Conservation (phyloP, 352 stramenopile genomes). For the Phytophthora sansomeana region DNA sequence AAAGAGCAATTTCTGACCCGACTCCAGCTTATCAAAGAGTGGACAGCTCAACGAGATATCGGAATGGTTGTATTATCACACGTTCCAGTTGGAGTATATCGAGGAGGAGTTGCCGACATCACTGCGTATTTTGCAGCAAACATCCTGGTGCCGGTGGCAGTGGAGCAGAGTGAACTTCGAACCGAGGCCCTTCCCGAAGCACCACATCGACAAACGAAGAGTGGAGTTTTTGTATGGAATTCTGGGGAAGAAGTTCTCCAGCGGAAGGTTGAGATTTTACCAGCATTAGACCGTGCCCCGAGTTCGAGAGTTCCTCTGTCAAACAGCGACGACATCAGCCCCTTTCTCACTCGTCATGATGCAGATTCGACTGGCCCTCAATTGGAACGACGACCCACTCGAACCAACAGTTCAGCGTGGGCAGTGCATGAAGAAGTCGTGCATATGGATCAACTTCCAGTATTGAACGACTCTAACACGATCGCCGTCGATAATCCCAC, state of each 20-base stretch:
- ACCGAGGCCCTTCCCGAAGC: constrained; percentile 16
- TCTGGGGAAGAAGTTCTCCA: constrained; percentile 35
- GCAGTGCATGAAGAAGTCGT: constrained; percentile 12
- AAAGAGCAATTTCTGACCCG: constrained; percentile 20
- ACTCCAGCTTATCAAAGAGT: constrained; percentile 35
- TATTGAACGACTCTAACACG: not conserved
- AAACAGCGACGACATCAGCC: constrained; percentile 26
- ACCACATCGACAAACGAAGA: constrained; percentile 14
- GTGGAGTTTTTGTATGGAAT: constrained; percentile 16
- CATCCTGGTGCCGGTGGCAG: constrained; percentile 10
- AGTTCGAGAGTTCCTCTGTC: not conserved
- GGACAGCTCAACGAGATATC: constrained; percentile 24
- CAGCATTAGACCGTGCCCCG: constrained; percentile 19
- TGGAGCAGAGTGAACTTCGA: constrained; percentile 15
- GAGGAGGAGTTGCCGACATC: constrained; percentile 20
- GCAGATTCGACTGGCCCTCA: constrained; percentile 6
- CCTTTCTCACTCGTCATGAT: constrained; percentile 23
- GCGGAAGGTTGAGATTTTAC: constrained; percentile 32
- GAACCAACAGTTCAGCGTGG: constrained; percentile 25
- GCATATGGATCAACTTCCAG: constrained; percentile 1
- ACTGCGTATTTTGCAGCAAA: constrained; percentile 29
- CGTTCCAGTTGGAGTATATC: constrained; percentile 37
- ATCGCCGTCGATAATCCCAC: not conserved
- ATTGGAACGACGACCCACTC: constrained; percentile 4
- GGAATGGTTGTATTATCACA: constrained; percentile 25